Base-by-base conservation (phyloP, 2,329 filamentous ascomycete genomes). In the Drechslera avenae region DNA sequence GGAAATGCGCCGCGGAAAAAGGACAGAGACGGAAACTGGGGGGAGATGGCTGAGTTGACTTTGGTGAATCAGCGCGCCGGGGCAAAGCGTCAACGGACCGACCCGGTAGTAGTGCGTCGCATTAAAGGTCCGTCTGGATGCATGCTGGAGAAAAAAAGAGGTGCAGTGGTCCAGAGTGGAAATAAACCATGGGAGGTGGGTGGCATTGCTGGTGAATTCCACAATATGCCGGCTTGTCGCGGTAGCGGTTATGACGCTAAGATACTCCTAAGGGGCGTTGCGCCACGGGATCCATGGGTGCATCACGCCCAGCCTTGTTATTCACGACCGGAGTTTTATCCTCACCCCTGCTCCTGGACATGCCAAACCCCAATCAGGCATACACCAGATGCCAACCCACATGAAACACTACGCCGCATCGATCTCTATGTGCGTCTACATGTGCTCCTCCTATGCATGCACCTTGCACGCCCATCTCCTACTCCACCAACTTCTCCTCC, bases 71-170 rank as follows among this genome's bases (percentile, higher is more conserved):
- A 43, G 35, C 52, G 46, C 43, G 51, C 36, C 43, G 44, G 36
- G 52, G 34, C 32, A 30, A 30, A 26, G 23, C 35, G 37, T 57
- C 52, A 63, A 60, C 58, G 60, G 62, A 64, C 60, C 58, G 60
- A 60, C 21, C 54, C 62, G 60, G 53, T 55, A 56, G 56, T 53
- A 56, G 56, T 53, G 54, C 46, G 50, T 50, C 45, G 40, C 33
- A 45, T 39, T 16, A 54, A 57, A 43, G 46, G 19, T 46, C 46
- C 37, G 51, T 46, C 23, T 28, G 32, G 18, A 37, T 35, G 42
- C 59, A 62, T 62, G 35, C 5, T 47, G 16, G 39, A 44, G 45
- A 35, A 39, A 26, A 39, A 26, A 47, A 46, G 26, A 18, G 21
- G 17, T 17, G 44, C 33, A 28, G 41, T 44, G 26, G 21, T 36